Evolutionary conservation across 306 rosid species (phyloP), one percentile per base, ranked within the genome.

Genomic region (Rubus idaeus): DNA sequence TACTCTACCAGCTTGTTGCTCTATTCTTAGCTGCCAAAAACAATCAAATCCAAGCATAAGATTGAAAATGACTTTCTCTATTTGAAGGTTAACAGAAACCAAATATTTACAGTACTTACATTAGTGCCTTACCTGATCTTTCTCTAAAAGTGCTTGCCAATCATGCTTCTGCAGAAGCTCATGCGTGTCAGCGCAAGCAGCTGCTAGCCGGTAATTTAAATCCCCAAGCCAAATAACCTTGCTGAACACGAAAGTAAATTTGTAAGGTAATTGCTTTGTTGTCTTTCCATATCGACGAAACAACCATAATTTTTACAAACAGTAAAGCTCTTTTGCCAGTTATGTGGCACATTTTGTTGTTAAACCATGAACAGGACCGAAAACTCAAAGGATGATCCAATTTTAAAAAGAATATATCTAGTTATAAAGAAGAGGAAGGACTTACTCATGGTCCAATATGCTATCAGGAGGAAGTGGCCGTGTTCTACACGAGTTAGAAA

Each of bases 141-240:
- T 90, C 83, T 90, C 96, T 41, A 95, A 44, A 57, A 95, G 94
- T 71, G 97, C 84, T 73, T 88, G 85, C 97, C 95, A 95, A 84
- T 95, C 87, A 37, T 84, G 87, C 65, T 83, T 89, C 81, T 85
- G 81, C n/a, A 95, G 75, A 39, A 90, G 89, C 74, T 92, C 89
- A 41, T 81, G 82, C 4, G 91, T 89, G 62, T 90, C 91, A 16
- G 68, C 91, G 5, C 76, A 86, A 41, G 88, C 84, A 50, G 87
- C 75, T 5, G 88, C 87, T 10, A 95, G 88, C 68, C 98, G 95
- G 79, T 95, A 95, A 70, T 95, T 95, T 77, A 95, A 81, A 86
- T 95, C 98, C 73, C 97, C 99, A n/a, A 92, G 95, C 97, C 97
- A 95, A 62, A 95, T 87, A 35, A 95, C 58, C 84, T 92, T 88